Conservation (phyloP, 225 moss, liverwort and hornwort species). For the Ulota crispa region DNA sequence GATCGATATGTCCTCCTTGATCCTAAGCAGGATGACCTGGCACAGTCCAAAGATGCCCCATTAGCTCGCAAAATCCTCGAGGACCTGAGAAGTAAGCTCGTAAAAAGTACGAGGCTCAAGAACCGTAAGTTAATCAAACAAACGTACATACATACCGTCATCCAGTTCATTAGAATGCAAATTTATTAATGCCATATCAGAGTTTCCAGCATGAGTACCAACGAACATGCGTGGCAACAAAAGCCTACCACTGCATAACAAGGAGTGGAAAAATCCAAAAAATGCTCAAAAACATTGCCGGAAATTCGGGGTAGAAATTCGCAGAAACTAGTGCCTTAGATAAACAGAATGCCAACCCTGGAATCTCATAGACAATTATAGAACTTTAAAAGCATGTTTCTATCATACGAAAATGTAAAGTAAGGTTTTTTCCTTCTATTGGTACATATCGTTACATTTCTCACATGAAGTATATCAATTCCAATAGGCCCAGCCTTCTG, state of each 20-base stretch:
- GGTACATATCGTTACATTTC: too few species aligned
- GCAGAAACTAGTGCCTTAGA: not conserved
- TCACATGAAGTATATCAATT: too few species aligned
- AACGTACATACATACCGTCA: not conserved
- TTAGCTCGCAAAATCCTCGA: not conserved
- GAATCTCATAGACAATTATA: too few species aligned
- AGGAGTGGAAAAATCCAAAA: not conserved
- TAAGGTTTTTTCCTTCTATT: too few species aligned
- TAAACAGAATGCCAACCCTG: too few species aligned
- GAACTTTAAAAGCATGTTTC: too few species aligned
- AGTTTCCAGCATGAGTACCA: not conserved
- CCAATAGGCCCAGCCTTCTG: too few species aligned
- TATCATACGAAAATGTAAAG: too few species aligned
- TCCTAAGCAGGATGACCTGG: slow-evolving; percentile 19
- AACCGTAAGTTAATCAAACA: not conserved
- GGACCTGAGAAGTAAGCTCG: not conserved
- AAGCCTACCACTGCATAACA: not conserved
- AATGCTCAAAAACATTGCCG: not conserved
- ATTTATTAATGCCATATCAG: not conserved
- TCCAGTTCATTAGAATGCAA: not conserved
- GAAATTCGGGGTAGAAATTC: not conserved
- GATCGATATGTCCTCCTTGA: not conserved
- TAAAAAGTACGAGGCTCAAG: not conserved
- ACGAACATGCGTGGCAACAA: not conserved
- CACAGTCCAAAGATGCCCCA: slow-evolving; percentile 7